phyloP scores from a whole-genome alignment of 2,329 filamentous ascomycete genomes.

The Hymenotorrendiella dingleyae region DNA sequence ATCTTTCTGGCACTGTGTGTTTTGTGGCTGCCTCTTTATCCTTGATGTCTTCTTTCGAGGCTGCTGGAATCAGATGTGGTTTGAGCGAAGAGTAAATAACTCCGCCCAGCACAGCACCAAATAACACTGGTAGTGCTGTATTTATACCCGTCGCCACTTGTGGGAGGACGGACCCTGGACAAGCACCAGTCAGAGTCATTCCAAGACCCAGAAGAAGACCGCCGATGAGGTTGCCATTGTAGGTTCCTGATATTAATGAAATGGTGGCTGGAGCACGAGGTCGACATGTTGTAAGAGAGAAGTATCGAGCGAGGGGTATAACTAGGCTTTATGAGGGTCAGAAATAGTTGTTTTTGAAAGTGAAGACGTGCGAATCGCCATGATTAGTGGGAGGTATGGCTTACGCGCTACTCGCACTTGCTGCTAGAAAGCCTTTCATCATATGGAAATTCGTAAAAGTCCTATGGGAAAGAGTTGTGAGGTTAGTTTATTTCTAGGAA shows the following conservation, averaged over 20 bases:
- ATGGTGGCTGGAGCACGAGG: conserved; percentile 42
- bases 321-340: conserved; percentile 31
- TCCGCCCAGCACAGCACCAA: conserved; percentile 51
- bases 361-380: too few species aligned
- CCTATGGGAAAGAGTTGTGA: too few species aligned
- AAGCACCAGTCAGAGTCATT: conserved; percentile 59
- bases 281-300: conserved; percentile 33
- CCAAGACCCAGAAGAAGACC: conserved; percentile 55
- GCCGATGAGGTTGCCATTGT: conserved; percentile 60
- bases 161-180: conserved; percentile 58
- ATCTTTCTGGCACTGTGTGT: conserved; percentile 20
- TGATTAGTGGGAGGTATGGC: conserved; percentile 21
- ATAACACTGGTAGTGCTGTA: conserved; percentile 46
- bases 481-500: too few species aligned
- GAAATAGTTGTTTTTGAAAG: neutral
- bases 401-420: conserved; percentile 56
- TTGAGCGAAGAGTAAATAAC: conserved; percentile 35
- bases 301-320: conserved; percentile 39
- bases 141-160: conserved; percentile 50
- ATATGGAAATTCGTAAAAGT: conserved; percentile 57
- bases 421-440: conserved; percentile 58
- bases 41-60: neutral
- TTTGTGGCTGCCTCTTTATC: neutral
- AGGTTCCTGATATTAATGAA: conserved; percentile 39
- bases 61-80: neutral